A percentile compares a stretch with the other conserved stretches of the same genome.
Evolutionary conservation across 352 stramenopile genomes (phyloP).

Genomic region (Pythium phragmiticola): DNA sequence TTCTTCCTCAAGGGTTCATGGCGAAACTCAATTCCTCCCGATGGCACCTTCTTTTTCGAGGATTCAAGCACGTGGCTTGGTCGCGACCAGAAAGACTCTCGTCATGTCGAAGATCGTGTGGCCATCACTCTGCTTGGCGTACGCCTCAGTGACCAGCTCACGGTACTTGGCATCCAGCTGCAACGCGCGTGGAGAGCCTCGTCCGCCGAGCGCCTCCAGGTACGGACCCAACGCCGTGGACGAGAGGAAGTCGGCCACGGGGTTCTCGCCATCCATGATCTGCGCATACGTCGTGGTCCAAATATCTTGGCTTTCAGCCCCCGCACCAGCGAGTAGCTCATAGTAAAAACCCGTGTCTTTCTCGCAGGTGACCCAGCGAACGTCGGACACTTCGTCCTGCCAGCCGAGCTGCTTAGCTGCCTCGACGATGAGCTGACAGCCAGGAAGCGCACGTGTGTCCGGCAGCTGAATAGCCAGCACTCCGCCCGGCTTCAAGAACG

Average conservation of each 20-base stretch:
- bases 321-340: conserved; percentile 26
- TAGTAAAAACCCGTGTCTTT: conserved; percentile 69
- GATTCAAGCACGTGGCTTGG: conserved; percentile 25
- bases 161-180: conserved; percentile 58
- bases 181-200: conserved; percentile 15
- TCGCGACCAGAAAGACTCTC: conserved; percentile 65
- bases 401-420: conserved; percentile 43
- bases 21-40: too few species aligned
- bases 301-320: conserved; percentile 43
- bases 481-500: conserved; percentile 65
- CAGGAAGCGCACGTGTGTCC: conserved; percentile 56
- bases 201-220: conserved; percentile 46
- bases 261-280: conserved; percentile 51
- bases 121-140: conserved; percentile 58
- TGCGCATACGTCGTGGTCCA: conserved; percentile 66
- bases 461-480: conserved; percentile 73
- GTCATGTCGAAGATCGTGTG: conserved; percentile 64
- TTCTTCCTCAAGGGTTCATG: too few species aligned
- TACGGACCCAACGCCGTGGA: conserved; percentile 62
- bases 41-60: too few species aligned
- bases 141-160: conserved; percentile 44
- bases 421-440: conserved; percentile 57
- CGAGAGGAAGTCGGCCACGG: conserved; percentile 66
- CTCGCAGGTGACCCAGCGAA: conserved; percentile 76
- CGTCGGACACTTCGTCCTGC: conserved; percentile 35